A percentile compares a stretch with the other conserved stretches of the same genome.
phyloP scores from a whole-genome alignment of 164 flowering plant genomes.

The Aristolochia californica region DNA sequence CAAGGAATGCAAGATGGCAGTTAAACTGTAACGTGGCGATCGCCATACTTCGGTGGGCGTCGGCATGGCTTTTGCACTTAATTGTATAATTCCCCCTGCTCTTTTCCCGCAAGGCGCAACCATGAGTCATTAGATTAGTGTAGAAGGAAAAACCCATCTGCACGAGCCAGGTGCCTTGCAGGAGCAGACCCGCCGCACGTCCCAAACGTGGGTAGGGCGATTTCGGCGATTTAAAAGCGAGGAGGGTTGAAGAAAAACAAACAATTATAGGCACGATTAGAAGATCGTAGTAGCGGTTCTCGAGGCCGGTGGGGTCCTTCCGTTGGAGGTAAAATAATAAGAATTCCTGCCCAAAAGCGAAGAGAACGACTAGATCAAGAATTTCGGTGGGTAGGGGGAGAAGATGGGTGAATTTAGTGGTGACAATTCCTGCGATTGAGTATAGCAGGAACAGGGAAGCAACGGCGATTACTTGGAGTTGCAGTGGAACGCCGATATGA shows the following conservation, averaged over 20 bases:
- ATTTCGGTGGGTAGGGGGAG: constrained; percentile 29
- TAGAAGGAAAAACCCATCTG: constrained; percentile 90
- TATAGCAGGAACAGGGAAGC: constrained; percentile 55
- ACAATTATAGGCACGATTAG: constrained; percentile 62
- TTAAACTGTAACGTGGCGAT: constrained; percentile 87
- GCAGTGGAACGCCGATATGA: constrained; percentile 48
- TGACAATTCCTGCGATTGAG: constrained; percentile 35
- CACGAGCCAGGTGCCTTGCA: constrained; percentile 85
- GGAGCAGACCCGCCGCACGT: constrained; percentile 64
- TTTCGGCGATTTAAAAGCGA: constrained; percentile 31
- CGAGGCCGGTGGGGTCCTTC: constrained; percentile 64
- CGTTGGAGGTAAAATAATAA: constrained; percentile 55
- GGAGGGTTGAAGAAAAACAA: constrained; percentile 47
- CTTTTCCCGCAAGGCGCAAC: constrained; percentile 51
- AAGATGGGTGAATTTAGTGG: constrained; percentile 10
- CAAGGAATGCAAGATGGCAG: constrained; percentile 77
- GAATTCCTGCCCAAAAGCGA: constrained; percentile 75
- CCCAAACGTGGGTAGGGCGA: constrained; percentile 36
- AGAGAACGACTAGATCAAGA: constrained; percentile 32
- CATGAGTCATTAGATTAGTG: constrained; percentile 43
- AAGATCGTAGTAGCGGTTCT: constrained; percentile 76
- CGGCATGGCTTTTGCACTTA: constrained; percentile 66
- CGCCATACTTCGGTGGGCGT: constrained; percentile 69
- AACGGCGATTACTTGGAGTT: constrained; percentile 41
- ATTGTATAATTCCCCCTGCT: constrained; percentile 80